Percentiles rank a stretch among this genome's conserved stretches.
Conservation (phyloP, 768 basidiomycete species). For the Rhizopogon vesiculosus region DNA sequence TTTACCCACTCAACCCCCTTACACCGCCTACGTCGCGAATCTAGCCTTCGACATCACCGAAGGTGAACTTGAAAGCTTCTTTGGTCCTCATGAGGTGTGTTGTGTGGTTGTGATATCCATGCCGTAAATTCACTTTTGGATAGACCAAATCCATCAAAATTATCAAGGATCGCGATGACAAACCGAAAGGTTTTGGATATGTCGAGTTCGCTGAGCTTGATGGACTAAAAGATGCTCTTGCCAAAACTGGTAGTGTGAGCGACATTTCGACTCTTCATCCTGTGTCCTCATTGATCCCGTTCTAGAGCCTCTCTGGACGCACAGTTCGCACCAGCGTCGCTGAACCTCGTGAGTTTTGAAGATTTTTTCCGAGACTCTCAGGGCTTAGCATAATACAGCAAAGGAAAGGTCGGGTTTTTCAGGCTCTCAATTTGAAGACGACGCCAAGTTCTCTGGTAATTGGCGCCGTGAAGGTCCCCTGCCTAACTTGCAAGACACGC, state of each 20-base stretch:
- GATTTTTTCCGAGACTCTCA: background rate
- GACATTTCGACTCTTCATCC: background rate
- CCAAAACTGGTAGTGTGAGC: conserved; percentile 66
- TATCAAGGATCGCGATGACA: conserved; percentile 88
- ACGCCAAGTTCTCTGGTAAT: conserved; percentile 74
- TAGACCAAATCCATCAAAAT: conserved; percentile 87
- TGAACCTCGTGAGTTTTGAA: conserved; percentile 77
- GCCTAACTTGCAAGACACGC: conserved; percentile 58
- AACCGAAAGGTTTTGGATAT: conserved; percentile 97
- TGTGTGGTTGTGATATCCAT: background rate
- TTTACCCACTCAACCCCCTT: conserved; percentile 92
- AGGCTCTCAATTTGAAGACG: conserved; percentile 53
- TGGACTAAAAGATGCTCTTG: conserved; percentile 78
- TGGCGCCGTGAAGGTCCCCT: conserved; percentile 91
- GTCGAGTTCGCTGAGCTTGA: conserved; percentile 91
- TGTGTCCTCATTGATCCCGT: background rate
- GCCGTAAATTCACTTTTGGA: background rate
- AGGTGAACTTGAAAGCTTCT: conserved; percentile 76
- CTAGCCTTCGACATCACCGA: conserved; percentile 91
- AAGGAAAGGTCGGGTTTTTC: conserved; percentile 67
- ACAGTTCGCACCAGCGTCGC: conserved; percentile 90
- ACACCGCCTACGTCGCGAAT: conserved; percentile 96
- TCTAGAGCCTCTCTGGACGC: conserved; percentile 69
- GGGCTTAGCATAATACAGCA: conserved; percentile 39
- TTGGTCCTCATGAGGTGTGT: conserved; percentile 57